phyloP scores from a whole-genome alignment of 441 rosid genomes.

The Flueggea neowawraea region DNA sequence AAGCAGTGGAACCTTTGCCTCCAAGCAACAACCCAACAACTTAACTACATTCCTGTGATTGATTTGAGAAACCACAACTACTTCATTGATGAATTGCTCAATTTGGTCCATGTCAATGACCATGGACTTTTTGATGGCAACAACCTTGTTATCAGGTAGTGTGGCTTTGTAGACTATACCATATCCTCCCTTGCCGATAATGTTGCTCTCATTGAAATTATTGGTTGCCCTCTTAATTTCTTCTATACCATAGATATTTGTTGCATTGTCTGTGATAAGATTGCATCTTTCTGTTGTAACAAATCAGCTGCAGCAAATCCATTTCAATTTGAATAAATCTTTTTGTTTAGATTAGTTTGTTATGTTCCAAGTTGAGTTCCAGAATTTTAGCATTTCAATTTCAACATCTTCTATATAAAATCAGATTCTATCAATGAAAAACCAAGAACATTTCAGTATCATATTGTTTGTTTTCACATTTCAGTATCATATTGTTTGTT shows the following conservation, averaged over 20 bases:
- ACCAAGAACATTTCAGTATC: no score
- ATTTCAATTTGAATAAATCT: no score
- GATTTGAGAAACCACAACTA: constrained; percentile 26
- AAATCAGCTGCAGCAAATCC: no score
- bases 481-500: no score
- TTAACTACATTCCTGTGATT: constrained; percentile 34
- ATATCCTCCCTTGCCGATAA: constrained; percentile 27
- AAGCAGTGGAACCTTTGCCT: constrained; percentile 28
- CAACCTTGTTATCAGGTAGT: constrained; percentile 3
- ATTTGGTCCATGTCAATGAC: constrained; percentile 17
- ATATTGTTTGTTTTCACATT: no score
- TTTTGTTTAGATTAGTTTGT: no score
- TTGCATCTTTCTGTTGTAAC: no score
- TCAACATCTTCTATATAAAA: no score
- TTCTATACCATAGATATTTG: constrained; percentile 15
- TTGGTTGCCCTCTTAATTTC: constrained; percentile 24
- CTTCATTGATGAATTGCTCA: constrained; percentile 30
- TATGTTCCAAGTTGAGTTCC: no score
- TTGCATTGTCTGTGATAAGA: not conserved
- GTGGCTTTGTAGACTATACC: constrained; percentile 34
- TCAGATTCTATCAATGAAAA: no score
- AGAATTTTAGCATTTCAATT: no score
- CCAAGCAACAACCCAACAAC: constrained; percentile 40
- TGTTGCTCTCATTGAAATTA: constrained; percentile 12
- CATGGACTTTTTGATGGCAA: constrained; percentile 33